Conservation (phyloP, 768 basidiomycete genomes). For the Lactarius akahatsu region DNA sequence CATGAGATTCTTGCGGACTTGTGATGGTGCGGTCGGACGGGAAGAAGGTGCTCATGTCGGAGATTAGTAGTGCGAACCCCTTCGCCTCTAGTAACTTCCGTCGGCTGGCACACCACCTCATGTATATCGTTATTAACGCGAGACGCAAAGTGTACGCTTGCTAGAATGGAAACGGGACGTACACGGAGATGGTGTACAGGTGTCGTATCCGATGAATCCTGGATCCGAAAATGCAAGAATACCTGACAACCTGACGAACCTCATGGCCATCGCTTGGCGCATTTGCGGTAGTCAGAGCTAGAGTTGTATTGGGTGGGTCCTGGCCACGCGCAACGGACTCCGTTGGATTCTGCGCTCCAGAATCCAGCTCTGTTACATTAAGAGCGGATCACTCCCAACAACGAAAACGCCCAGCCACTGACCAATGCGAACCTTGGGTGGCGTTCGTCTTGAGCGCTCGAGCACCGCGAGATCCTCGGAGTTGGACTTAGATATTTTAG, state of each 20-base stretch:
- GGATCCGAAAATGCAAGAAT: constrained; percentile 78
- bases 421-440: constrained; percentile 56
- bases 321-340: constrained; percentile 67
- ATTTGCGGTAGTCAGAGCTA: constrained; percentile 32
- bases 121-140: constrained; percentile 90
- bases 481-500: constrained; percentile 83
- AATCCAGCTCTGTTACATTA: constrained; percentile 74
- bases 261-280: constrained; percentile 48
- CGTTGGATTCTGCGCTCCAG: constrained; percentile 80
- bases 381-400: neutral
- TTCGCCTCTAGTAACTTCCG: constrained; percentile 63
- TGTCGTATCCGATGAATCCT: constrained; percentile 77
- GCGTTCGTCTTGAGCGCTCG: constrained; percentile 72
- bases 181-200: constrained; percentile 90
- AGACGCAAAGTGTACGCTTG: neutral
- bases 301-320: constrained; percentile 47
- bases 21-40: constrained; percentile 79
- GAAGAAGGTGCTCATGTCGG: constrained; percentile 68
- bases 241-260: constrained; percentile 78
- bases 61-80: constrained; percentile 75
- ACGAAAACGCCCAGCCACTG: neutral
- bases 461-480: constrained; percentile 88
- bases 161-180: constrained; percentile 37
- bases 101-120: constrained; percentile 77
- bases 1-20: constrained; percentile 81